Conservation (phyloP, 805 yeast genomes). For the Yamadazyma sp. region DNA sequence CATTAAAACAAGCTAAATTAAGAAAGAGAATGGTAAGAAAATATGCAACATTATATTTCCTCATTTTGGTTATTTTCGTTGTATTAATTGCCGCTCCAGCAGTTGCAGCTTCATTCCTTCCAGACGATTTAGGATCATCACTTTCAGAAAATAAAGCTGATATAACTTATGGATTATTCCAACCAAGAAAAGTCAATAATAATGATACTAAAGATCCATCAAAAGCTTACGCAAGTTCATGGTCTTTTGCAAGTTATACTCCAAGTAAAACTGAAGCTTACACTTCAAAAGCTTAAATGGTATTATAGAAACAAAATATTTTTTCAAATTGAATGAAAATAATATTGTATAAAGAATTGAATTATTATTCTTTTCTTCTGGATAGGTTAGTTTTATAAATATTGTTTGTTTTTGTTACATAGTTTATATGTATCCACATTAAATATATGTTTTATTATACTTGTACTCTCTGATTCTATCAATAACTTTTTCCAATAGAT, state of each 20-base stretch:
- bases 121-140: conserved; percentile 33
- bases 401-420: conserved; percentile 7
- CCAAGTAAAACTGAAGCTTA: conserved; percentile 54
- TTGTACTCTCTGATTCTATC: too few species aligned
- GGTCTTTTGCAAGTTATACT: conserved; percentile 26
- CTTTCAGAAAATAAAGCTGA: conserved; percentile 23
- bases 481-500: too few species aligned
- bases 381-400: conserved; percentile 5
- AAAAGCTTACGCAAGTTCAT: conserved; percentile 43
- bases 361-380: not conserved
- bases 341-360: not conserved
- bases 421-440: conserved; percentile 5
- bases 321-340: not conserved
- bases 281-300: conserved; percentile 49
- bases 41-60: conserved; percentile 79
- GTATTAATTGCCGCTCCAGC: conserved; percentile 90
- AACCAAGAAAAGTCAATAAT: conserved; percentile 78
- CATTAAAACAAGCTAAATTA: conserved; percentile 91
- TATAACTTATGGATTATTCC: conserved; percentile 67
- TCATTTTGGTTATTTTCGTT: conserved; percentile 65
- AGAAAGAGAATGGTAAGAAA: conserved; percentile 97
- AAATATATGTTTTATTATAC: not conserved
- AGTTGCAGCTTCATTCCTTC: conserved; percentile 61
- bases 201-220: conserved; percentile 71
- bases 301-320: too few species aligned